These are phyloP conservation scores for Solanum bukasovii DNA, from an alignment of 257 asterid genomes.

Conservation along the genomic window DNA sequence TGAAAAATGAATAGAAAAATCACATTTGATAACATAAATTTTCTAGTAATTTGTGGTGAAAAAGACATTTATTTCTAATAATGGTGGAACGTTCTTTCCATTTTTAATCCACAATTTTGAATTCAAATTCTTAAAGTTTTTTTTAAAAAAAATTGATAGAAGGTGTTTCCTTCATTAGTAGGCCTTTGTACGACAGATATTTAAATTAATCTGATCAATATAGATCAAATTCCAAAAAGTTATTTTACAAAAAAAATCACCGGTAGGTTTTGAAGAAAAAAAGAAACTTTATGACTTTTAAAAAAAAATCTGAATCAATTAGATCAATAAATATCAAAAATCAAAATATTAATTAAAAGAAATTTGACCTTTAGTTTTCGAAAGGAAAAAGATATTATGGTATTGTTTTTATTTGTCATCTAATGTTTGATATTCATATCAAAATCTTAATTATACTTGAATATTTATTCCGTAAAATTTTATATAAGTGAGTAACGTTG, in stretches of 20 bases:
- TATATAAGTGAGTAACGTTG: no score
- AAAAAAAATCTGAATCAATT: neutral
- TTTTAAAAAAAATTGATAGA: neutral
- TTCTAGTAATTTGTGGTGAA: neutral
- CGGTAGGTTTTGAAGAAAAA: neutral
- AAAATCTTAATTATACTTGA: neutral
- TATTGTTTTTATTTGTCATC: neutral
- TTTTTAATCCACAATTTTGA: neutral
- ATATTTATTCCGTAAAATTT: fast-evolving
- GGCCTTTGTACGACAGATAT: neutral
- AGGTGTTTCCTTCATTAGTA: neutral
- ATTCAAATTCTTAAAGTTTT: neutral
- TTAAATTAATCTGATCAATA: neutral
- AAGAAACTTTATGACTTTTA: neutral
- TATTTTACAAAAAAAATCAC: neutral
- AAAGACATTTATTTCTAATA: neutral
- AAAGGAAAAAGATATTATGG: neutral
- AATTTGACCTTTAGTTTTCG: neutral
- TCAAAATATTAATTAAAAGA: neutral
- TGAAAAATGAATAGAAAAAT: neutral
- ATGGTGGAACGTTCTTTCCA: neutral
- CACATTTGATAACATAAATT: neutral
- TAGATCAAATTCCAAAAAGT: neutral
- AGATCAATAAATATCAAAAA: neutral
- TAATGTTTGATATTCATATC: neutral